Conservation (phyloP, 768 basidiomycete species). For the Xerocomellus dryophilus region DNA sequence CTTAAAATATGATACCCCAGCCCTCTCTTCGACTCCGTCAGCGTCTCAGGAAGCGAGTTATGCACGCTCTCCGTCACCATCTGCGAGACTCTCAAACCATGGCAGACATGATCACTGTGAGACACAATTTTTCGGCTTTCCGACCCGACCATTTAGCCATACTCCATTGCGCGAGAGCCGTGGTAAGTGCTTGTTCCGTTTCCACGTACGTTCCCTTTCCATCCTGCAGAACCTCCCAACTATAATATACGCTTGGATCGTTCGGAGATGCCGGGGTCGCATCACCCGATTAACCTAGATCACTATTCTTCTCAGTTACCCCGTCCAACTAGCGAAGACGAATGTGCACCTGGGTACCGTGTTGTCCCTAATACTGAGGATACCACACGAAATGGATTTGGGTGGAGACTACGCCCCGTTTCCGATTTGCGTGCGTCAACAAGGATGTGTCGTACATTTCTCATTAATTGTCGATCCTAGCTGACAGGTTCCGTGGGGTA, state of each 20-base stretch:
- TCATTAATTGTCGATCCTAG: slow-evolving; percentile 39
- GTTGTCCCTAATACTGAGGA: background rate
- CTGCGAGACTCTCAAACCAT: background rate
- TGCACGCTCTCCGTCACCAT: slow-evolving; percentile 1
- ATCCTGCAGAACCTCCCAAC: slow-evolving; percentile 5
- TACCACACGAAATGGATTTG: slow-evolving; percentile 39
- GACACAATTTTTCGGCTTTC: background rate
- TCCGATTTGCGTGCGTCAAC: slow-evolving; percentile 62
- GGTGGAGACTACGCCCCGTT: slow-evolving; percentile 60
- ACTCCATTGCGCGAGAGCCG: background rate
- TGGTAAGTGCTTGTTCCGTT: slow-evolving; percentile 6
- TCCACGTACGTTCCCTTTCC: background rate
- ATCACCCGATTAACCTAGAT: background rate
- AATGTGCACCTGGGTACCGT: background rate
- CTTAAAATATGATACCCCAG: slow-evolving; percentile 28
- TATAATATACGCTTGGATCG: background rate
- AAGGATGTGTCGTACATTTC: background rate
- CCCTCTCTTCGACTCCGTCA: slow-evolving; percentile 36
- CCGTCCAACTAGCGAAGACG: background rate
- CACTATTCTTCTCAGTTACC: background rate
- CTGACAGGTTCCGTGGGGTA: slow-evolving; percentile 72
- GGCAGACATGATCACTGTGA: background rate
- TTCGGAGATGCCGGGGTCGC: background rate
- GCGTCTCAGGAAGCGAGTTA: slow-evolving; percentile 19
- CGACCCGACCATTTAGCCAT: background rate